Conservation (phyloP, 2,329 filamentous ascomycete genomes). For the Chaetomiaceae sp. region DNA sequence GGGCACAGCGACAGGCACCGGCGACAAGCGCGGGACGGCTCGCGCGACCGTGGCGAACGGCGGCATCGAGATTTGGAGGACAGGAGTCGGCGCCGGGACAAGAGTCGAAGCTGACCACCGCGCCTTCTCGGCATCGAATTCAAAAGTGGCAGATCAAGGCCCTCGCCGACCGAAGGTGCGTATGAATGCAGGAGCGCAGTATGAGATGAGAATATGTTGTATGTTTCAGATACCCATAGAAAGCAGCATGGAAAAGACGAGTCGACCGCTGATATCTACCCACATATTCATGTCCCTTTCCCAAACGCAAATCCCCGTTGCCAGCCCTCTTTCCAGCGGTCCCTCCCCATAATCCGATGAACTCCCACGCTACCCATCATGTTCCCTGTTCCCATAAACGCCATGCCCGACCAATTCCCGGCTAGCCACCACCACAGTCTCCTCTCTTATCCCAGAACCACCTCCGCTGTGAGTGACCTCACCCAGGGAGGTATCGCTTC, state of each 20-base stretch:
- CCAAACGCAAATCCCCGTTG: not conserved
- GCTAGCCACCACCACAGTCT: no score
- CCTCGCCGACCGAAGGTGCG: no score
- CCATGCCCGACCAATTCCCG: no score
- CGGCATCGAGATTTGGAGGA: conserved; percentile 27
- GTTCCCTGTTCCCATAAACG: not conserved
- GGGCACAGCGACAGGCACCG: conserved; percentile 25
- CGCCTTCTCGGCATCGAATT: conserved; percentile 26
- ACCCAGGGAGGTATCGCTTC: conserved; percentile 55
- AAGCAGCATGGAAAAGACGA: not conserved
- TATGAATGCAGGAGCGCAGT: no score
- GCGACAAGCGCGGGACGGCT: conserved; percentile 27
- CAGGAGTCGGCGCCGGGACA: conserved; percentile 22
- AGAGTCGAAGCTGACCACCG: conserved; percentile 42
- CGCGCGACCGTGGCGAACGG: conserved; percentile 22
- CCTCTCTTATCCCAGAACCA: no score
- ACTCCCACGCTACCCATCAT: no score
- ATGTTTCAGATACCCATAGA: conserved; percentile 21
- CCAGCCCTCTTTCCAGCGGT: no score
- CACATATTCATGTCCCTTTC: not conserved
- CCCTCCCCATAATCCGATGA: no score
- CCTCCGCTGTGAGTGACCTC: no score
- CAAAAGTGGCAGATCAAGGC: no score
- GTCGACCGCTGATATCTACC: conserved; percentile 4
- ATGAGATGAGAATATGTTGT: not conserved